Conservation (phyloP, 371 early-diverging fungal species). For the Coemansia sp. region DNA sequence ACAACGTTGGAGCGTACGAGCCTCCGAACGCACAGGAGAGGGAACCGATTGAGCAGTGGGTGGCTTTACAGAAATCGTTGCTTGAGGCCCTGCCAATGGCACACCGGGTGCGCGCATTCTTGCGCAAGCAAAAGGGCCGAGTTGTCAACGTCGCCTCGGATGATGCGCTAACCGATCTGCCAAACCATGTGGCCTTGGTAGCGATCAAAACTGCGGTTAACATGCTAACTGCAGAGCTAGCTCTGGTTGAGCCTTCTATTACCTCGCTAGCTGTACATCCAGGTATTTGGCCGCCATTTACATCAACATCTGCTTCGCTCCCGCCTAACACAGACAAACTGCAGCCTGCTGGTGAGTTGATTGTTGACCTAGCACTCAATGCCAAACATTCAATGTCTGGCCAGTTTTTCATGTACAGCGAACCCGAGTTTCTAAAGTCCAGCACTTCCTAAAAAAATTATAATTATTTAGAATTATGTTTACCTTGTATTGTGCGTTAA, state of each 20-base stretch:
- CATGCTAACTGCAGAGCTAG: constrained; percentile 31
- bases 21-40: neutral
- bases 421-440: constrained; percentile 20
- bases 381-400: constrained; percentile 29
- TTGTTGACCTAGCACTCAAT: constrained; percentile 26
- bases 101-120: constrained; percentile 14
- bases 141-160: constrained; percentile 28
- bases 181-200: constrained; percentile 15
- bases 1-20: constrained; percentile 31
- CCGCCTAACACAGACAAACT: constrained; percentile 1
- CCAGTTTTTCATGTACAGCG: constrained; percentile 34
- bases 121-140: constrained; percentile 10
- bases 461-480: neutral
- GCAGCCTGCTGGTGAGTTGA: constrained; percentile 29
- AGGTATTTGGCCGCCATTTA: constrained; percentile 2
- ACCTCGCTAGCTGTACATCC: constrained; percentile 35
- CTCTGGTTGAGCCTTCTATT: constrained; percentile 24
- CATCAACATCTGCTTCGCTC: neutral
- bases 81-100: constrained; percentile 15
- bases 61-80: constrained; percentile 17
- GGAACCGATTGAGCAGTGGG: constrained; percentile 27
- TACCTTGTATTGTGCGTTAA: too few relatives aligned
- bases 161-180: constrained; percentile 16
- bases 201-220: constrained; percentile 41
- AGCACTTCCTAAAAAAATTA: neutral